Conservation (phyloP, 2,329 filamentous ascomycete species). For the Aureobasidium namibiae region DNA sequence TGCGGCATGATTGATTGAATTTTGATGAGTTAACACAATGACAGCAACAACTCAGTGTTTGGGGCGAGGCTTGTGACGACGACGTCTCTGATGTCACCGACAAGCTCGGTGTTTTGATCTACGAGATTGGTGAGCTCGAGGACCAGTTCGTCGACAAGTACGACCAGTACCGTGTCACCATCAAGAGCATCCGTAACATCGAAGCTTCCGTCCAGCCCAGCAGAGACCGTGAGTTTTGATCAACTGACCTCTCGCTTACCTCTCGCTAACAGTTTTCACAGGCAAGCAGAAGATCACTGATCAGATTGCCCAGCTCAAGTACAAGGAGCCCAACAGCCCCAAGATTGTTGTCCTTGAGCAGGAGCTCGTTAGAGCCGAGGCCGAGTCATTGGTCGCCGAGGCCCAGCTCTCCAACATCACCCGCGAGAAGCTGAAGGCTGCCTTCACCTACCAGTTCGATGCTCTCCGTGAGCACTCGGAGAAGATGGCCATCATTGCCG, state of each 20-base stretch:
- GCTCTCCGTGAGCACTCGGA: constrained; percentile 95
- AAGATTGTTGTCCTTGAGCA: constrained; percentile 97
- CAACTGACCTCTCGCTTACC: not conserved
- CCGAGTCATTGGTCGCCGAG: constrained; percentile 96
- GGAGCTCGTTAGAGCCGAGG: constrained; percentile 95
- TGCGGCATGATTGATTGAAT: not conserved
- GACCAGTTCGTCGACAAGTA: constrained; percentile 98
- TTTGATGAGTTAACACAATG: constrained; percentile 17
- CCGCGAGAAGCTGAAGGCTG: constrained; percentile 97
- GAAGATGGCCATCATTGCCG: constrained; percentile 95
- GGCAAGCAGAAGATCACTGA: constrained; percentile 99
- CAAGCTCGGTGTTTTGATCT: constrained; percentile 94
- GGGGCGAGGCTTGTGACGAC: constrained; percentile 92
- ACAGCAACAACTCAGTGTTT: constrained; percentile 96
- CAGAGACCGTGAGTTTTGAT: constrained; percentile 67
- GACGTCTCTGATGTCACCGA: constrained; percentile 98
- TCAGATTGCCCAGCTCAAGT: constrained; percentile 97
- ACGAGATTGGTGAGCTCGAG: constrained; percentile 96
- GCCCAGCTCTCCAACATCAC: constrained; percentile 99
- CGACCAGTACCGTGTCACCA: constrained; percentile 97
- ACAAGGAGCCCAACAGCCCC: constrained; percentile 97
- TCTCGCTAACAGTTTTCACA: constrained; percentile 30
- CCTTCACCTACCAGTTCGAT: constrained; percentile 97
- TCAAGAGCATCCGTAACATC: constrained; percentile 99
- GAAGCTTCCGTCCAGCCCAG: constrained; percentile 97